A percentile compares a stretch with the other conserved stretches of the same genome.
These are phyloP conservation scores for Alternaria arbusti DNA, from an alignment of 2,329 filamentous ascomycete species.

Conservation along the genomic window DNA sequence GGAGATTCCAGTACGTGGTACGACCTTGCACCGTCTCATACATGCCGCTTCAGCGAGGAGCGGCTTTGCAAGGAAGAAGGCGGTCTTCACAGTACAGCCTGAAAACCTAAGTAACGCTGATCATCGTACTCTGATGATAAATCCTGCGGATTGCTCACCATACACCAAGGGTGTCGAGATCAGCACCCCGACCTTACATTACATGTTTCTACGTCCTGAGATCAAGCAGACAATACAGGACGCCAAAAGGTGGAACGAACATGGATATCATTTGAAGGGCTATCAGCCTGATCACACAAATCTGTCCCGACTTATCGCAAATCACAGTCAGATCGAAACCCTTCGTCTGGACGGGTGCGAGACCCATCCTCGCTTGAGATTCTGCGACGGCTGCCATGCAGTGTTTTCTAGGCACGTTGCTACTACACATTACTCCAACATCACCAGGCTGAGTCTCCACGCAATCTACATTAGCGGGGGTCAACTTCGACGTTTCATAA, in stretches of 20 bases:
- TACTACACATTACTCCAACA: neutral
- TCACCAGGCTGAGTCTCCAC: neutral
- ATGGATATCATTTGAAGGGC: neutral
- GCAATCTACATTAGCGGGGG: neutral
- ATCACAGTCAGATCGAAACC: neutral
- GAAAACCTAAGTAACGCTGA: neutral
- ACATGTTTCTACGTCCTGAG: neutral
- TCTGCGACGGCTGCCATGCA: neutral
- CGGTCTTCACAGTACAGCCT: neutral
- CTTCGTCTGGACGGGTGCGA: neutral
- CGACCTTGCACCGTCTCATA: neutral
- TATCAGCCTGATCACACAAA: neutral
- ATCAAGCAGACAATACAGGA: neutral
- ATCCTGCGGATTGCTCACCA: neutral
- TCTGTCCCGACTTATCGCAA: neutral
- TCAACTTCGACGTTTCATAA: neutral
- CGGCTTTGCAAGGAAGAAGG: neutral
- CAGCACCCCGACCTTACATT: neutral
- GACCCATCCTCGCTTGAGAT: neutral
- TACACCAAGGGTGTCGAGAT: neutral
- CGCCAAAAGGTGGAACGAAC: neutral
- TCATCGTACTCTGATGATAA: neutral
- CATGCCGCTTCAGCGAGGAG: neutral
- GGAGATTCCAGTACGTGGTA: neutral
- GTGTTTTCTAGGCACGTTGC: neutral